Conservation (phyloP, 371 early-diverging fungal species). For the Apophysomyces elegans region DNA sequence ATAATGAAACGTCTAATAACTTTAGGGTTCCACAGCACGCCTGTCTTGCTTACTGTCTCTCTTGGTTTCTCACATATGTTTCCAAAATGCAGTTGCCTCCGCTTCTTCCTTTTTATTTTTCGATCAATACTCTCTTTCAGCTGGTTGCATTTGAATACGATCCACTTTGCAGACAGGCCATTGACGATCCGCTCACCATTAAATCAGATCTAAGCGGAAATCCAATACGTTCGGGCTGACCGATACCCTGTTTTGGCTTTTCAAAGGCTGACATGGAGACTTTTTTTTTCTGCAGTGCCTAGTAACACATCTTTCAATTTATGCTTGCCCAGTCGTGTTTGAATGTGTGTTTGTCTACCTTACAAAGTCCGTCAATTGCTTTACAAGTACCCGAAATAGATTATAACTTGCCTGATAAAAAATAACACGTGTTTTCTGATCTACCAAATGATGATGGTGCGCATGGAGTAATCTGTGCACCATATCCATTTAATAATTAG, state of each 20-base stretch:
- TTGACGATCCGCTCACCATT: not conserved
- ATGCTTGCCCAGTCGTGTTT: not conserved
- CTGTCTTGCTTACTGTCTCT: not conserved
- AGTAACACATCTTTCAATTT: not conserved
- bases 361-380: constrained; percentile 10
- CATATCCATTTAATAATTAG: no score
- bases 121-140: no score
- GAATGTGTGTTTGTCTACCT: not conserved
- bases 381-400: constrained; percentile 7
- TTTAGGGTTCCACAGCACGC: not conserved
- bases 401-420: not conserved
- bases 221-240: constrained; percentile 15
- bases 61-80: not conserved
- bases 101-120: no score
- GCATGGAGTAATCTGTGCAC: not conserved
- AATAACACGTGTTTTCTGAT: constrained; percentile 5
- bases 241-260: constrained; percentile 12
- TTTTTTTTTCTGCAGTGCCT: constrained; percentile 4
- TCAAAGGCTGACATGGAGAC: constrained; percentile 1
- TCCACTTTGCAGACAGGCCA: not conserved
- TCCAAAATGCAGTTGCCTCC: no score
- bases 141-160: no score
- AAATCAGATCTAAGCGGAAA: constrained; percentile 8
- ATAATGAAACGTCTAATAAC: not conserved
- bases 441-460: not conserved